Base-by-base conservation (phyloP, 345 rosid species). In the Lagerstroemia speciosa region DNA sequence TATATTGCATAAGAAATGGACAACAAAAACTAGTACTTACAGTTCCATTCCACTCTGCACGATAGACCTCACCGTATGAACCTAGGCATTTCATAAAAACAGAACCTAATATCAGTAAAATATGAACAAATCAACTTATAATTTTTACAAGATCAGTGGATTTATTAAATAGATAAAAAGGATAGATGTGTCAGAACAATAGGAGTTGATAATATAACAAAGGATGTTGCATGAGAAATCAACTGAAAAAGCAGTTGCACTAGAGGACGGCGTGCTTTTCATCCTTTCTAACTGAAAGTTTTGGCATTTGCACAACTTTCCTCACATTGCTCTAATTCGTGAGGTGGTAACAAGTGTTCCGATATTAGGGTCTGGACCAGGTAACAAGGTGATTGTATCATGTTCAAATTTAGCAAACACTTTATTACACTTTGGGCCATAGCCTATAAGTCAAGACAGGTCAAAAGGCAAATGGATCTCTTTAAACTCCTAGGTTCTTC, bases 41-140 rank as follows among this genome's bases (percentile, higher is more conserved):
- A 70, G 97, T 91, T 84, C 97, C 90, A 84, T 90, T 87, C 93
- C 96, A 90, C 69, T 93, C 96, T 14, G 87, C 96, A 46, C 74
- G 87, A 78, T 90, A 93, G 63, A 93, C 98, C 83, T 93, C 98
- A 15, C 98, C 96, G 67, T 89, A 93, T 67, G 98, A 93, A 72
- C 99, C 99, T 93, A 85, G 19, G 29, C 8, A 29, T 27, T 26
- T 58, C 16, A 20, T 53, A 58, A 58, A 72, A 77, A 72, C 60
- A 75, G 22, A 78, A 73, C 10, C 17, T n/a, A 36, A 22, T 11
- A 57, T 48, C 20, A 26, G 50, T 34, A 34, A 40, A 41, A 57
- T 27, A 41, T 19, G 1, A 69, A 45, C 19, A 68, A 12, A 20
- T 15, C 4, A 15, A 45, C 50, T 15, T 19, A 15, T 45, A 45